Evolutionary conservation across 2,329 filamentous ascomycete genomes (phyloP).

Genomic region (Alternaria rosae): DNA sequence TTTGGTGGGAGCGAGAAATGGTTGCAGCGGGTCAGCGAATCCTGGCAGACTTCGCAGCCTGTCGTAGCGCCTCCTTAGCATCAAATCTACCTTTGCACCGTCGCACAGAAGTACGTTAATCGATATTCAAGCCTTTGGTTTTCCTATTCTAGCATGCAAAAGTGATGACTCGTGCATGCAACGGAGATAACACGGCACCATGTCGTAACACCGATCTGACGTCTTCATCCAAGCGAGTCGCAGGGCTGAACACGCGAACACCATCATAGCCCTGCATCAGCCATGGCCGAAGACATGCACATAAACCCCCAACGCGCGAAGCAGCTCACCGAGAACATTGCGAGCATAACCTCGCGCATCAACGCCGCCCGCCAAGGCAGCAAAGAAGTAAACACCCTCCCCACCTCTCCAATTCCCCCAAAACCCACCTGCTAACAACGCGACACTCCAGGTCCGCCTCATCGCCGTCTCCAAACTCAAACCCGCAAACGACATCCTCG

Average conservation of each 20-base stretch:
- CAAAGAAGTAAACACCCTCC: conserved; percentile 34
- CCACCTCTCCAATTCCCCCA: neutral
- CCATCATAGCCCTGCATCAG: conserved; percentile 14
- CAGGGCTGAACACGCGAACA: conserved; percentile 16
- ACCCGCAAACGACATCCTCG: conserved; percentile 87
- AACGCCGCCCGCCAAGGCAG: conserved; percentile 46
- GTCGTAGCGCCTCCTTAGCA: neutral
- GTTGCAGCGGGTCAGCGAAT: conserved; percentile 34
- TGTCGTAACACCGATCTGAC: conserved; percentile 23
- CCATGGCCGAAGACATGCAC: conserved; percentile 50
- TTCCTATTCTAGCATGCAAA: neutral
- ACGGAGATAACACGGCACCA: conserved; percentile 12
- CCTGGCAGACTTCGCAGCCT: conserved; percentile 14
- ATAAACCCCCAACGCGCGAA: conserved; percentile 55
- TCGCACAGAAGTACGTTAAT: neutral
- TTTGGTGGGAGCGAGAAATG: conserved; percentile 35
- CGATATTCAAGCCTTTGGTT: neutral
- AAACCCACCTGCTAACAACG: conserved; percentile 1
- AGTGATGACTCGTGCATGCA: neutral
- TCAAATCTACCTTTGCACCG: neutral
- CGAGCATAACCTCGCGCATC: conserved; percentile 52
- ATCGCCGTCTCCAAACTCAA: conserved; percentile 98
- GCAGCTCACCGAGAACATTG: conserved; percentile 55
- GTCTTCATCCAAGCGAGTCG: conserved; percentile 15
- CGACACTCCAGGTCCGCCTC: conserved; percentile 71